Percentiles rank a stretch among this genome's conserved stretches.
These are phyloP conservation scores for Lactarius indigo DNA, from an alignment of 768 basidiomycete species.

Conservation along the genomic window DNA sequence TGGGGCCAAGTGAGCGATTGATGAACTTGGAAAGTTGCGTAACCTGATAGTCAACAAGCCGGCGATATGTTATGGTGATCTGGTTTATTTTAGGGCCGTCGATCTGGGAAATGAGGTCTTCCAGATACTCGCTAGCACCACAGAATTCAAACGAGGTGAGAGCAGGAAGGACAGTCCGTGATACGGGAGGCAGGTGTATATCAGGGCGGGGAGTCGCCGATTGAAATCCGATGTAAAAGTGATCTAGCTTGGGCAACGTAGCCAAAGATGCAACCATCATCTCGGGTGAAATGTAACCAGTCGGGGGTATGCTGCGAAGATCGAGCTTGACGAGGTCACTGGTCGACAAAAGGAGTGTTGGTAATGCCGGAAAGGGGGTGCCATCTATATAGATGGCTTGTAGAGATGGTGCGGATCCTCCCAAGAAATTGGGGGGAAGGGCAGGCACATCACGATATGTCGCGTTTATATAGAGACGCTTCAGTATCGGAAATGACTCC, in stretches of 20 bases:
- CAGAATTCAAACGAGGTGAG: neutral
- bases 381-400: conserved; percentile 51
- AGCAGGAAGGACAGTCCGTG: neutral
- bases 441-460: neutral
- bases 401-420: conserved; percentile 79
- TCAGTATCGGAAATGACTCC: neutral
- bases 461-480: neutral
- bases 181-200: neutral
- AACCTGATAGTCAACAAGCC: neutral
- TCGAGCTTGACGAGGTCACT: neutral
- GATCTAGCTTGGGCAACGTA: neutral
- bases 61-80: neutral
- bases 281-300: conserved; percentile 4
- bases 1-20: neutral
- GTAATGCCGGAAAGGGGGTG: conserved; percentile 37
- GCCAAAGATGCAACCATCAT: neutral
- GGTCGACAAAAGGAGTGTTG: neutral
- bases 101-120: neutral
- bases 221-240: neutral
- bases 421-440: neutral
- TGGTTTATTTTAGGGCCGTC: neutral
- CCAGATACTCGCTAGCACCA: neutral
- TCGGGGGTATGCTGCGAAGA: neutral
- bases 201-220: neutral
- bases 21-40: neutral